Percentiles rank a stretch among this genome's conserved stretches.
phyloP scores from a whole-genome alignment of 73 alveolate species.

The Tetrahymena malaccensis region DNA sequence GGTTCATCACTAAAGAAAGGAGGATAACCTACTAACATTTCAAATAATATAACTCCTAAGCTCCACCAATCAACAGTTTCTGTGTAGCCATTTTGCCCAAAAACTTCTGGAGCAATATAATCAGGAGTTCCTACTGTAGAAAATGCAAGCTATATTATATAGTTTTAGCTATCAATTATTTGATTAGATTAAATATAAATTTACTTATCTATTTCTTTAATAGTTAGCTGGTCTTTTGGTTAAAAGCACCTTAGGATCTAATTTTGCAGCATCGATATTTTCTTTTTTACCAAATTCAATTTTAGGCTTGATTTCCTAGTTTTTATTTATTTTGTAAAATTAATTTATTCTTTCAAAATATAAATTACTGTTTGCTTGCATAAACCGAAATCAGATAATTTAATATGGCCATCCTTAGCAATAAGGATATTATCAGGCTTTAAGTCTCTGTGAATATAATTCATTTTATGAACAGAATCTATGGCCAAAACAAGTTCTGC shows the following conservation, averaged over 20 bases:
- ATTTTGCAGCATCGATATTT: constrained; percentile 10
- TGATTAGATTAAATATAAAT: neutral
- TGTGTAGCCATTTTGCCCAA: constrained; percentile 70
- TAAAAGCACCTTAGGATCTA: neutral
- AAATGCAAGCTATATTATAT: constrained; percentile 55
- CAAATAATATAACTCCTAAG: constrained; percentile 71
- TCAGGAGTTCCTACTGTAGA: constrained; percentile 92
- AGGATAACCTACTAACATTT: constrained; percentile 80
- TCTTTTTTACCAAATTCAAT: constrained; percentile 26
- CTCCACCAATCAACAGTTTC: constrained; percentile 86
- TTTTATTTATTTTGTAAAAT: neutral
- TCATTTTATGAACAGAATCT: constrained; percentile 45
- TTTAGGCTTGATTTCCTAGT: constrained; percentile 30
- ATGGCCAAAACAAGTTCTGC: constrained; percentile 36
- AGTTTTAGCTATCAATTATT: neutral
- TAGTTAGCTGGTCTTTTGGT: neutral
- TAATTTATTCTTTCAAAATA: neutral
- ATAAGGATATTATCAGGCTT: constrained; percentile 40
- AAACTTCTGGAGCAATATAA: constrained; percentile 85
- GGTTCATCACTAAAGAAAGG: constrained; percentile 75
- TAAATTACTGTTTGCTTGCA: constrained; percentile 25
- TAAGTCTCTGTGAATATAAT: constrained; percentile 33
- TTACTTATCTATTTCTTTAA: constrained; percentile 1
- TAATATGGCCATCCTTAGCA: constrained; percentile 28
- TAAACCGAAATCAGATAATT: constrained; percentile 36